Base-by-base conservation (phyloP, 2,329 filamentous ascomycete genomes). In the Kalmusia sp. region DNA sequence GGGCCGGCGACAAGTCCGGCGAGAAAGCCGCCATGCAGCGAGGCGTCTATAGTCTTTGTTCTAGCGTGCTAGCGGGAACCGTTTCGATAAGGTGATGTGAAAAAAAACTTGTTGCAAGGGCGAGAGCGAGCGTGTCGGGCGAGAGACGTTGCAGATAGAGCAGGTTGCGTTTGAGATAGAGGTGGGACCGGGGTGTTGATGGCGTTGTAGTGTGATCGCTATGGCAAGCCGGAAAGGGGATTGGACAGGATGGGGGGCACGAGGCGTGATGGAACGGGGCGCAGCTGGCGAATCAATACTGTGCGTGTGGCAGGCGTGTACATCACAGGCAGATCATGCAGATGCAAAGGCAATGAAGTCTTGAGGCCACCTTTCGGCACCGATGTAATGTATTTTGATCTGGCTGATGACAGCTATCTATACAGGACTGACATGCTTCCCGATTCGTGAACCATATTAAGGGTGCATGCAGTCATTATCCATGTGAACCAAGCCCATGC, bases 391-490 rank as follows among this genome's bases (percentile, higher is more conserved):
- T 34, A 46, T 25, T 34, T 30, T 33, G 30, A 35, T 46, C 24
- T 24, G 34, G 43, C 30, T 35, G 30, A 27, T 9, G 30, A 14
- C 43, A 46, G 43, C 43, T 46, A 46, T 46, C 43, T 46, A 46
- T 46, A 46, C 43, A 46, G 24, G 28, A 46, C 43, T 11, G 43
- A n/a, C 43, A 25, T 46, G 43, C 43, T 25, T 46, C 43, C 43
- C 30, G 15, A 14, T n/a, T 35, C 43, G 43, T 46, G 9, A 35
- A 35, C 21, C 43, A 30, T 34, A 46, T 46, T 46, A 46, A 30
- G 43, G 41, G 43, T 24, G 43, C 43, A 46, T 46, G 30, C 43
- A 46, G 30, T 27, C 43, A 31, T 35, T 33, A 44, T 9, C 30
- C n/a, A n/a, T n/a, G n/a, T n/a, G n/a, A n/a, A n/a, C n/a, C 30